phyloP scores from a whole-genome alignment of 176 grass and related monocot genomes.

The Aegilops sharonensis region DNA sequence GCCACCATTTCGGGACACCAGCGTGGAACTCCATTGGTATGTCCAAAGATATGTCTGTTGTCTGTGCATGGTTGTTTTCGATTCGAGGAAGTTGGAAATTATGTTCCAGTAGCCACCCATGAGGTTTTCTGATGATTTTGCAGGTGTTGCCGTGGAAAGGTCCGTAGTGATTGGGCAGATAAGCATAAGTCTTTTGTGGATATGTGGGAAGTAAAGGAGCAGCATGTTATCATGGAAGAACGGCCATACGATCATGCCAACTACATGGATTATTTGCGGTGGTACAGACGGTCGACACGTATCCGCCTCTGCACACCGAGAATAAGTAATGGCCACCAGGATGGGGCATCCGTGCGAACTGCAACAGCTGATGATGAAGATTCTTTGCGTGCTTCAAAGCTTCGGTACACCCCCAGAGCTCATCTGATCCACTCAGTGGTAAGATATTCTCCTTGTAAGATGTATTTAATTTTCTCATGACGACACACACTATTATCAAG shows the following conservation, averaged over 20 bases:
- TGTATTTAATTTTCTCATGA: neutral
- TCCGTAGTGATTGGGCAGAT: slow-evolving; percentile 40
- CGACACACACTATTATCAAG: neutral
- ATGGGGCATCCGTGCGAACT: neutral
- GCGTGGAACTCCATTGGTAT: slow-evolving; percentile 35
- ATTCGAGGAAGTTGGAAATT: neutral
- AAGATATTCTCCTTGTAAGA: slow-evolving; percentile 3
- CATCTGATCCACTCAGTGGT: slow-evolving; percentile 48
- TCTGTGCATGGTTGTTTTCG: neutral
- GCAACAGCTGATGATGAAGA: neutral
- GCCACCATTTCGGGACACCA: slow-evolving; percentile 35
- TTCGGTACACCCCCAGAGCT: slow-evolving; percentile 39
- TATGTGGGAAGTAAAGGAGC: slow-evolving; percentile 35
- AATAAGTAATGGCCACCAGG: slow-evolving; percentile 14
- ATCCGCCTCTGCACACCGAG: slow-evolving; percentile 36
- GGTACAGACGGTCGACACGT: slow-evolving; percentile 36
- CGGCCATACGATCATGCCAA: slow-evolving; percentile 15
- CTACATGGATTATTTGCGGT: slow-evolving; percentile 43
- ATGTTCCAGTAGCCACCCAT: neutral
- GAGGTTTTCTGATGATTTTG: neutral
- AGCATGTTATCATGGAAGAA: slow-evolving; percentile 32
- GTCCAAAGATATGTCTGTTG: neutral
- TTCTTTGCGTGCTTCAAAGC: slow-evolving; percentile 30
- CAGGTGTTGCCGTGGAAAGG: slow-evolving; percentile 43
- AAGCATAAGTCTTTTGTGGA: slow-evolving; percentile 40